Percentiles rank a stretch among this genome's conserved stretches.
These are phyloP conservation scores for Termitomyces sp. DNA, from an alignment of 768 basidiomycete species.

Conservation along the genomic window DNA sequence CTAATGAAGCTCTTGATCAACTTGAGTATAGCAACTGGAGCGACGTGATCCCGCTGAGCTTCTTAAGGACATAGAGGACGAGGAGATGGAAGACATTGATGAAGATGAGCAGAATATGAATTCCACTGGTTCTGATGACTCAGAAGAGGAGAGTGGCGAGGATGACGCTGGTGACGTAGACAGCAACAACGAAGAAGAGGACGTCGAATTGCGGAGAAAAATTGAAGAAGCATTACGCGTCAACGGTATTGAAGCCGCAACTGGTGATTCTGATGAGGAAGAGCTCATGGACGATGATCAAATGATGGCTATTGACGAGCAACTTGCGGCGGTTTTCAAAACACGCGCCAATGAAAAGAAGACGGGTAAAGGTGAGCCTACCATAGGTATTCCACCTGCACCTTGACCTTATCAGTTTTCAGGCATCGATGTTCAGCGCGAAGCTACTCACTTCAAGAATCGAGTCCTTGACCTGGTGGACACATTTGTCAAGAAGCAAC, in stretches of 20 bases:
- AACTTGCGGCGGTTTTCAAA: conserved; percentile 85
- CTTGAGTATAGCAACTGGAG: conserved; percentile 74
- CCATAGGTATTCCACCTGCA: not conserved
- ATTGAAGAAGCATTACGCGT: conserved; percentile 60
- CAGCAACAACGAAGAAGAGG: conserved; percentile 47
- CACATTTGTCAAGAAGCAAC: conserved; percentile 73
- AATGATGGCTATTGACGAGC: conserved; percentile 95
- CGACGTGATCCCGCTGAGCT: conserved; percentile 58
- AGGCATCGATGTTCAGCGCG: conserved; percentile 73
- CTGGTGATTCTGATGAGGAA: conserved; percentile 57
- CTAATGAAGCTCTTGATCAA: not conserved
- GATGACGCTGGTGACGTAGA: conserved; percentile 28
- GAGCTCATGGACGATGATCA: conserved; percentile 94
- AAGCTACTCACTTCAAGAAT: conserved; percentile 95
- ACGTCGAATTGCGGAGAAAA: conserved; percentile 64
- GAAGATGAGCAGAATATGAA: conserved; percentile 32
- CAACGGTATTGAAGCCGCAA: conserved; percentile 54
- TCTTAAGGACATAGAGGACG: conserved; percentile 42
- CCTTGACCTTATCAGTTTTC: not conserved
- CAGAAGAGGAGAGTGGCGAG: conserved; percentile 31
- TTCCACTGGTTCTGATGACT: conserved; percentile 26
- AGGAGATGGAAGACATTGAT: conserved; percentile 40
- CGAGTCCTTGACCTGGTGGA: conserved; percentile 95
- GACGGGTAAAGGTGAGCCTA: conserved; percentile 57
- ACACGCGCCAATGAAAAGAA: conserved; percentile 59